phyloP scores from a whole-genome alignment of 169 alveolate species.

The Miamiensis avidus region DNA sequence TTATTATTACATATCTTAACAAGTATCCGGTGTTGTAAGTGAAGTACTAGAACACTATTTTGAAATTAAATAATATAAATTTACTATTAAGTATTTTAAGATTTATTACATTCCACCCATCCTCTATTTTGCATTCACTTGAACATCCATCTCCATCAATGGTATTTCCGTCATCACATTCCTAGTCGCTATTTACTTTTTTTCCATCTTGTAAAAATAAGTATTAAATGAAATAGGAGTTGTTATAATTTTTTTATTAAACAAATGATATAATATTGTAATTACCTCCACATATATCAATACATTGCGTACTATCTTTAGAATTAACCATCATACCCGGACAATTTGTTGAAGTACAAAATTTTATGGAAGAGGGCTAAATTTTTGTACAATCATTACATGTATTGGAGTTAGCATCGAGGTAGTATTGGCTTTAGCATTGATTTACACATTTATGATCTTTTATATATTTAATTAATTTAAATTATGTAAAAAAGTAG shows the following conservation, averaged over 20 bases:
- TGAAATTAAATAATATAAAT: not conserved
- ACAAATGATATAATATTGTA: no score
- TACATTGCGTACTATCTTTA: no score
- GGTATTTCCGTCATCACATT: not conserved
- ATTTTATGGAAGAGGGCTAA: not conserved
- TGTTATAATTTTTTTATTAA: no score
- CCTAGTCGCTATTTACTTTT: not conserved
- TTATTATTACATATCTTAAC: not conserved
- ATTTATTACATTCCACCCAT: not conserved
- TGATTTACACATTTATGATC: no score
- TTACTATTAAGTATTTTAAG: not conserved
- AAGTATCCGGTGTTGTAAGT: not conserved
- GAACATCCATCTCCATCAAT: not conserved
- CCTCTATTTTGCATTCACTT: not conserved
- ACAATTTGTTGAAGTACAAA: no score
- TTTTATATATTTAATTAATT: no score
- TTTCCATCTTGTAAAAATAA: not conserved
- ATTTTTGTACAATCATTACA: not conserved
- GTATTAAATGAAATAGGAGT: no score
- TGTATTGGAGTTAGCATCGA: not conserved
- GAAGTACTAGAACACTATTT: not conserved
- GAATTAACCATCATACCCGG: not conserved
- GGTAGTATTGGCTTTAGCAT: not conserved
- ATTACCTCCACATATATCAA: no score
- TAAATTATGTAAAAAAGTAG: no score